phyloP scores from a whole-genome alignment of 257 asterid species.

The Rhazya stricta region DNA sequence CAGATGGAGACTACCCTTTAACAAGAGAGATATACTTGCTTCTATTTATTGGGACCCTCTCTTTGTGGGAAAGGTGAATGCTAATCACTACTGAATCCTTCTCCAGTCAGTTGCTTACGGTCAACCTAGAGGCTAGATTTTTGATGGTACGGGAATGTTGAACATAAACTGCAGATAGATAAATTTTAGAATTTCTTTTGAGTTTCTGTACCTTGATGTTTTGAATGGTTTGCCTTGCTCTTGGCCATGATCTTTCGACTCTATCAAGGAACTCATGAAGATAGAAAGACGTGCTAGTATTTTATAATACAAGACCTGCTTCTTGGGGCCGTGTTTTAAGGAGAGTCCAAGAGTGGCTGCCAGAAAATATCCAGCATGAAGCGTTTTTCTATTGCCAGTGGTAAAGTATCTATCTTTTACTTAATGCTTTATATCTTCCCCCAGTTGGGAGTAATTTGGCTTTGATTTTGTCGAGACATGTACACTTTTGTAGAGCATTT shows the following conservation, averaged over 20 bases:
- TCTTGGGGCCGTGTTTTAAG: neutral
- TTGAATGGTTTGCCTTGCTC: neutral
- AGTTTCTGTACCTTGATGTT: neutral
- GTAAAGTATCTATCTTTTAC: neutral
- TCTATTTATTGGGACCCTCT: neutral
- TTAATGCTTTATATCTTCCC: neutral
- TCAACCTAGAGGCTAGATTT: neutral
- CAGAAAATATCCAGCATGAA: neutral
- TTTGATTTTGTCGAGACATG: neutral
- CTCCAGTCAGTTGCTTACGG: neutral
- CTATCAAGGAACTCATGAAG: neutral
- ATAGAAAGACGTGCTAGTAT: neutral
- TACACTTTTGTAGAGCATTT: neutral
- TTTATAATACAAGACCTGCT: neutral
- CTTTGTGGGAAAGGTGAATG: too few species aligned
- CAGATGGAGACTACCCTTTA: neutral
- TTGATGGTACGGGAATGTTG: neutral
- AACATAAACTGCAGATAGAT: too few species aligned
- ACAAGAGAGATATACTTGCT: neutral
- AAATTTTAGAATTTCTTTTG: too few species aligned
- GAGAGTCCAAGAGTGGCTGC: neutral
- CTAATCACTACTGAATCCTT: neutral
- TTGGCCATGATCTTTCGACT: neutral
- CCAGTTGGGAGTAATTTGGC: conserved; percentile 4
- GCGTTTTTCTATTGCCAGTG: neutral